Conservation (phyloP, 345 rosid species). For the Trapa incisa region DNA sequence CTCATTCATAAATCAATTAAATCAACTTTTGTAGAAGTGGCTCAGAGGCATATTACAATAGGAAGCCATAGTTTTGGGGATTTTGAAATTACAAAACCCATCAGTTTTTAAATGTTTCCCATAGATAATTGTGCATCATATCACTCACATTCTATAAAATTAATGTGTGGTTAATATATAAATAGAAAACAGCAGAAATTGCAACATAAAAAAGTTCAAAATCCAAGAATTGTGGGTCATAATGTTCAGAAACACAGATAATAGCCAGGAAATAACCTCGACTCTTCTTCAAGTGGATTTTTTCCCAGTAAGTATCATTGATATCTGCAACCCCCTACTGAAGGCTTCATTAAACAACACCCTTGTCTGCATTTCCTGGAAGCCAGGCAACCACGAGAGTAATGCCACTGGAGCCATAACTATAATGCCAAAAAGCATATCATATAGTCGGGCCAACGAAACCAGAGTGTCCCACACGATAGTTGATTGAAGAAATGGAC, state of each 20-base stretch:
- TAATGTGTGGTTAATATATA: neutral
- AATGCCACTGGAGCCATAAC: slow-evolving; percentile 71
- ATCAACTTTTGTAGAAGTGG: too few relatives aligned
- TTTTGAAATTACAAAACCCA: neutral
- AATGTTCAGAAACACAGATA: neutral
- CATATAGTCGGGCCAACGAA: slow-evolving; percentile 72
- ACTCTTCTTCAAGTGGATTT: slow-evolving; percentile 26
- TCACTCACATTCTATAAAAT: too few relatives aligned
- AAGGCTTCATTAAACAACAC: slow-evolving; percentile 79
- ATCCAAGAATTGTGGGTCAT: neutral
- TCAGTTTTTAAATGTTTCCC: too few relatives aligned
- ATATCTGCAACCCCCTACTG: slow-evolving; percentile 85
- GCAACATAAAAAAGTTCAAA: neutral
- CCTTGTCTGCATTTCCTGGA: slow-evolving; percentile 83
- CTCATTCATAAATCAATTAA: neutral
- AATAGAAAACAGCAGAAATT: neutral
- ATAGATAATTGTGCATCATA: too few relatives aligned
- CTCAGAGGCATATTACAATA: too few relatives aligned
- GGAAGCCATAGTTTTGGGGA: neutral
- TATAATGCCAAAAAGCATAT: slow-evolving; percentile 60
- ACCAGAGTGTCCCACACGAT: slow-evolving; percentile 65
- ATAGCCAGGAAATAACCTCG: slow-evolving; percentile 14
- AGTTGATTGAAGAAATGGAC: slow-evolving; percentile 30
- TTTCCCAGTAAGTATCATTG: slow-evolving; percentile 61
- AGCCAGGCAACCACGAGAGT: slow-evolving; percentile 85